A percentile compares a stretch with the other conserved stretches of the same genome.
phyloP scores from a whole-genome alignment of 176 grass and related monocot species.

The Areca catechu region DNA sequence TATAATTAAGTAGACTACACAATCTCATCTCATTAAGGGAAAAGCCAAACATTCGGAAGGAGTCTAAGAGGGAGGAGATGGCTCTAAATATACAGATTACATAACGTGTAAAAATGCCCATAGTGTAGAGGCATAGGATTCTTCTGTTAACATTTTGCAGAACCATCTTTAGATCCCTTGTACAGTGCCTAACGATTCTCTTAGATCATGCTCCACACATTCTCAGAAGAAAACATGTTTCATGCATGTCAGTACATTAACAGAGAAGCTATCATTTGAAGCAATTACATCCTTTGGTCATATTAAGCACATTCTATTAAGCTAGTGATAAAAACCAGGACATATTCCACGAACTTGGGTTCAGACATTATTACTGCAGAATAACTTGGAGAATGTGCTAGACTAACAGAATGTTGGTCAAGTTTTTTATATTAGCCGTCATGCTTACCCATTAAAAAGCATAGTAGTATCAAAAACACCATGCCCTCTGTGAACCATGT shows the following conservation, averaged over 20 bases:
- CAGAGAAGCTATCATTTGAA: not conserved
- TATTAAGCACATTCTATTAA: no score
- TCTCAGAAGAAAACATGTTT: not conserved
- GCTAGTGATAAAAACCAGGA: not conserved
- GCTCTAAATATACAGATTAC: not conserved
- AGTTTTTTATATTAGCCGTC: no score
- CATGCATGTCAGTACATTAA: not conserved
- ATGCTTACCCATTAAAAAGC: slow-evolving; percentile 52
- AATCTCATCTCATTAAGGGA: no score
- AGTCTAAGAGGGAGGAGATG: not conserved
- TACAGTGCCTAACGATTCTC: not conserved
- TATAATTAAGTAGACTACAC: no score
- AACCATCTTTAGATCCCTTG: not conserved
- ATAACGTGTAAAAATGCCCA: no score
- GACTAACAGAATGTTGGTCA: no score
- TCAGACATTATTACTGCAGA: not conserved
- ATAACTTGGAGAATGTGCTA: no score
- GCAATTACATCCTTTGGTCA: no score
- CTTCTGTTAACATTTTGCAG: not conserved
- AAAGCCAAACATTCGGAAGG: not conserved
- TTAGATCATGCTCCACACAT: not conserved
- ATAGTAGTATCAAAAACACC: slow-evolving; percentile 94
- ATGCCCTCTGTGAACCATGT: slow-evolving; percentile 87
- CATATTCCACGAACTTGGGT: not conserved
- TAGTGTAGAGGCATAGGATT: slow-evolving; percentile 1